Percentiles rank a stretch among this genome's conserved stretches.
Conservation (phyloP, 192 early-diverging fungal genomes). For the Linderina pennispora region DNA sequence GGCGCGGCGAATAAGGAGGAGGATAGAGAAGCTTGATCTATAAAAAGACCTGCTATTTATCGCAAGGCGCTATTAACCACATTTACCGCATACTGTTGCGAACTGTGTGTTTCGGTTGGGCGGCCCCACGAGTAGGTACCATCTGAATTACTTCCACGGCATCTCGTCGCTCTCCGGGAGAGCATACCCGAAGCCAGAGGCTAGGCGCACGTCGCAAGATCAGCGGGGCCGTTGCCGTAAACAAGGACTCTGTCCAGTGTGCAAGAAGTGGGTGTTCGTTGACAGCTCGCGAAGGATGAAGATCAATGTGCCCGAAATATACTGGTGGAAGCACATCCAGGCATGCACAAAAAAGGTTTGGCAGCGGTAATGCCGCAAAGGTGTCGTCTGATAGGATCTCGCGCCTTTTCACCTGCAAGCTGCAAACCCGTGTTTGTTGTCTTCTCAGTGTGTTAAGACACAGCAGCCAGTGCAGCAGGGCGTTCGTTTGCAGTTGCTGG, state of each 20-base stretch:
- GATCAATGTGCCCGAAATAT: conserved; percentile 47
- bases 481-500: no score
- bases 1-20: no score
- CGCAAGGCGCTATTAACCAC: no score
- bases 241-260: conserved; percentile 44
- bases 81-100: no score
- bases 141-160: conserved; percentile 49
- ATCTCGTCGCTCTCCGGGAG: conserved; percentile 42
- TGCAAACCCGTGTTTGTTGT: no score
- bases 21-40: no score
- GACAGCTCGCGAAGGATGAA: conserved; percentile 29
- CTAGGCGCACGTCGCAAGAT: conserved; percentile 5
- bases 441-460: no score
- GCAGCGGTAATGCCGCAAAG: conserved; percentile 1
- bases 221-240: conserved; percentile 3
- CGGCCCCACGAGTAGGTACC: no score
- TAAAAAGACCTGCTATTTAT: no score
- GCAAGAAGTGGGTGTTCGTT: conserved; percentile 35
- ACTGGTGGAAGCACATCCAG: conserved; percentile 52
- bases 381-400: not conserved
- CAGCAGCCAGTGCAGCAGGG: no score
- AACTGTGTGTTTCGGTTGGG: no score
- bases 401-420: no score
- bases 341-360: conserved; percentile 39
- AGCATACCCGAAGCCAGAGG: conserved; percentile 33